These are phyloP conservation scores for Russula sp. DNA, from an alignment of 768 basidiomycete species.

Conservation along the genomic window DNA sequence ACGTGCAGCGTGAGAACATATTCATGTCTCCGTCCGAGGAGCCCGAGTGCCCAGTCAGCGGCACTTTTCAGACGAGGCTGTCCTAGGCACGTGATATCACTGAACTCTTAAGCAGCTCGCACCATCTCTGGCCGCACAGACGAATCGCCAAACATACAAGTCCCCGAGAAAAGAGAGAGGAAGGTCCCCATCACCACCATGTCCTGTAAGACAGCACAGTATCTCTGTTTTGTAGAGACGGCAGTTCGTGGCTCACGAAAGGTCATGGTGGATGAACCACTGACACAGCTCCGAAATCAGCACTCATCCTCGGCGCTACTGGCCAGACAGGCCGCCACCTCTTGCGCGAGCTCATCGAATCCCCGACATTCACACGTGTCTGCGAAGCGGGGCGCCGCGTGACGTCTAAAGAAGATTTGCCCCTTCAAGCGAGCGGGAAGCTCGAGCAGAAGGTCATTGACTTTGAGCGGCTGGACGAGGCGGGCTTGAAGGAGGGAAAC, in stretches of 20 bases:
- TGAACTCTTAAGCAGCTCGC: too few relatives aligned
- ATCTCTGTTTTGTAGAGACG: neutral
- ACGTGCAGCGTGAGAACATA: too few relatives aligned
- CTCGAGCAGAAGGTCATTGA: constrained; percentile 62
- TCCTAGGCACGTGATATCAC: too few relatives aligned
- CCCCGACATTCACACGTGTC: constrained; percentile 49
- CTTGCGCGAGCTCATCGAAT: constrained; percentile 55
- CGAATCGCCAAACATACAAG: too few relatives aligned
- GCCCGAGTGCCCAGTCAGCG: too few relatives aligned
- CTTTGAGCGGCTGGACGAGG: constrained; percentile 57
- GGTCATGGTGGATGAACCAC: neutral
- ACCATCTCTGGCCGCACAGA: too few relatives aligned
- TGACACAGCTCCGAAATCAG: constrained; percentile 29
- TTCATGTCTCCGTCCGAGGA: too few relatives aligned
- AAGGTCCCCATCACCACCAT: neutral
- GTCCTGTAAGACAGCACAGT: neutral
- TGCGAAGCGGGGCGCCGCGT: constrained; percentile 66
- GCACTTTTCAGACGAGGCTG: too few relatives aligned
- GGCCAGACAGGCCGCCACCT: constrained; percentile 61
- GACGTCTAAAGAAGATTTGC: constrained; percentile 40
- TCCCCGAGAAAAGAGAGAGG: too few relatives aligned
- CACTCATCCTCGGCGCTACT: constrained; percentile 72
- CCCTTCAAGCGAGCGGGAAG: constrained; percentile 43
- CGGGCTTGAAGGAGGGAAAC: constrained; percentile 45
- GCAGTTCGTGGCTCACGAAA: neutral